Base-by-base conservation (phyloP, 1,139 yeast species). In the Hyphopichia wangnamkhiaoensis region DNA sequence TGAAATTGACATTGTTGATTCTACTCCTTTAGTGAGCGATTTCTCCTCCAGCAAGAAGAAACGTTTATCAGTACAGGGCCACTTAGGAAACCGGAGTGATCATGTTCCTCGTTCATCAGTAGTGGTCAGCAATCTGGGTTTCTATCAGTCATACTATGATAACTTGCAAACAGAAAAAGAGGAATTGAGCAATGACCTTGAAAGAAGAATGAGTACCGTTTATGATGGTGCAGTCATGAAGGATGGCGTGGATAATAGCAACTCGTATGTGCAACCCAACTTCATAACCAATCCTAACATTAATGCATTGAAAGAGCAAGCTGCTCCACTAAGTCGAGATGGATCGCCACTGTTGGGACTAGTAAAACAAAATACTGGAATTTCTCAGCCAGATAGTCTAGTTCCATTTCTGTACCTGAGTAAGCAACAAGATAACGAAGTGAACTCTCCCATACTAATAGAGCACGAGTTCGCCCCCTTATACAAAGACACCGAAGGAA, bases 401-500 rank as follows among this genome's bases (percentile, higher is more conserved):
- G n/a, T n/a, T n/a, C n/a, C 13, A 15, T 26, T 21, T 12, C 17
- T 15, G 31, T 16, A 29, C 20, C 15, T 20, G 20, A 29, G 4
- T 10, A 27, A 15, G 5, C 19, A 28, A 15, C 41, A 34, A 23
- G 35, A 35, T 31, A 26, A 19, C 10, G 32, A 35, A 9, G 25
- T 6, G 14, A 40, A 33, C n/a, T 18, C 12, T 8, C 23, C 32
- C 10, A 10, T 14, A 14, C 37, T 51, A 13, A 44, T 56, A 13
- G 65, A 61, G 32, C 59, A 56, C 28, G 68, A 63, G 28, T 61
- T 61, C 48, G 66, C 68, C 1, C 63, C 69, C 1, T 46, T 65
- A 31, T 68, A 68, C 43, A 52, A 52, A 18, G 76, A 71, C 42
- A 58, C 55, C 3, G 58, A 61, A 1, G 76, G 76, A 2, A 64